phyloP scores from a whole-genome alignment of 2,329 filamentous ascomycete species.

The Xylariaceae sp. region DNA sequence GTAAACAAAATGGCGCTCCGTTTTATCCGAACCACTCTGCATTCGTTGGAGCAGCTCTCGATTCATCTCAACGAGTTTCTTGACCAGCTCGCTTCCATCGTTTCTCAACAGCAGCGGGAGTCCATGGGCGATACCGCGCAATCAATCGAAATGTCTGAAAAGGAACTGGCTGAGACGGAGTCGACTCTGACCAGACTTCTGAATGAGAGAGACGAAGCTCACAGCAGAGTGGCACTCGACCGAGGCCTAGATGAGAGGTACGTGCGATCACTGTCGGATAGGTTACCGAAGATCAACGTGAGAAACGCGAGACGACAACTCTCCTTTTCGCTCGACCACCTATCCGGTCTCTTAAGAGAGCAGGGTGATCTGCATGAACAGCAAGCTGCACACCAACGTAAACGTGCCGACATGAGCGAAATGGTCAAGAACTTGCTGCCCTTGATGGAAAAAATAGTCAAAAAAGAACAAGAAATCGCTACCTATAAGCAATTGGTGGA shows the following conservation, averaged over 20 bases:
- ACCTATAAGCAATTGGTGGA: constrained; percentile 16
- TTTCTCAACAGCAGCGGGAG: not conserved
- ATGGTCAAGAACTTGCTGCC: not conserved
- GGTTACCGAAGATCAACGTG: not conserved
- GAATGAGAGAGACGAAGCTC: not conserved
- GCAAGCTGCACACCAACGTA: constrained; percentile 4
- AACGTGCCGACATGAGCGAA: not conserved
- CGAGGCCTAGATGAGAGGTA: constrained; percentile 1
- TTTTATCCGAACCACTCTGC: constrained; percentile 8
- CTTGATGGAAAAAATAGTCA: not conserved
- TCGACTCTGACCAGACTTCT: not conserved
- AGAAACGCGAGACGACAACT: constrained; percentile 2
- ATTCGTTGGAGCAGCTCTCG: constrained; percentile 4
- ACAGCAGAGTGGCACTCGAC: not conserved
- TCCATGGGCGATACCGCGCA: not conserved
- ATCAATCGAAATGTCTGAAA: not conserved
- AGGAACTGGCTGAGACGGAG: not conserved
- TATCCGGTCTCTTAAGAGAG: constrained; percentile 9
- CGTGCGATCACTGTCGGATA: constrained; percentile 1
- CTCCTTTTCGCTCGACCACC: constrained; percentile 4
- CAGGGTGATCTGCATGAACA: constrained; percentile 6
- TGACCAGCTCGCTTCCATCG: not conserved
- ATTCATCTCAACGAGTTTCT: not conserved
- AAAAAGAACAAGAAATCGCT: constrained; percentile 18
- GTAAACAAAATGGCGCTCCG: not conserved